Base-by-base conservation (phyloP, 352 stramenopile species). In the Phytophthora sojae region DNA sequence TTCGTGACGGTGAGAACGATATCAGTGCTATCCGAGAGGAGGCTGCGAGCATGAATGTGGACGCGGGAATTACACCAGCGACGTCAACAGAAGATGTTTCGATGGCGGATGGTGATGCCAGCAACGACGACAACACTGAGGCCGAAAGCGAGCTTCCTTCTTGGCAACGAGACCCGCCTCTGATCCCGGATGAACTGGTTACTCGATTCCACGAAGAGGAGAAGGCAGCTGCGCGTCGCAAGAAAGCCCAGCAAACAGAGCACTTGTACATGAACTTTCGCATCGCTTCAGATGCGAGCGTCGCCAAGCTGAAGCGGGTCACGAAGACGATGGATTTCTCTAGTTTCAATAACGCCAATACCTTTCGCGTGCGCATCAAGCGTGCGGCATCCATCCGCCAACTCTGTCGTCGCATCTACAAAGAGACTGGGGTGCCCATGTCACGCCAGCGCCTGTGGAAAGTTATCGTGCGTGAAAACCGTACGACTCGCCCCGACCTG, bases 381-480 rank as follows among this genome's bases (percentile, higher is more conserved):
- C 85, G 85, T 25, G 52, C 76, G 0, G 79, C 77, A 2, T 81
- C 75, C 6, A 89, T 97, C 12, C 74, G 75, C 2, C 71, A 94
- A n/a, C 77, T 97, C 1, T 92, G 94, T 30, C 66, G 65, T 39
- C 83, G 78, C 11, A 73, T 97, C 6, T 90, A 83, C 50, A 73
- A 82, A 57, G 73, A 80, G 30, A 94, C 80, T 0, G 90, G 90
- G 12, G 78, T 97, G 0, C 86, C 87, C 0, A 81, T 95, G 42
- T 50, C 69, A 6, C 81, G 78, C 7, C 87, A 95, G 39, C 83
- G 90, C 17, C 61, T 97, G 11, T 97, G 90, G 90, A 95, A 90
- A 73, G 81, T 96, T 26, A 94, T 95, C 56, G 93, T 84, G 8
- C 83, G 90, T 21, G 87, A 96, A 68, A 97, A 97, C 64, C 81